Conservation (phyloP, 805 yeast genomes). For the Priceomyces medius region DNA sequence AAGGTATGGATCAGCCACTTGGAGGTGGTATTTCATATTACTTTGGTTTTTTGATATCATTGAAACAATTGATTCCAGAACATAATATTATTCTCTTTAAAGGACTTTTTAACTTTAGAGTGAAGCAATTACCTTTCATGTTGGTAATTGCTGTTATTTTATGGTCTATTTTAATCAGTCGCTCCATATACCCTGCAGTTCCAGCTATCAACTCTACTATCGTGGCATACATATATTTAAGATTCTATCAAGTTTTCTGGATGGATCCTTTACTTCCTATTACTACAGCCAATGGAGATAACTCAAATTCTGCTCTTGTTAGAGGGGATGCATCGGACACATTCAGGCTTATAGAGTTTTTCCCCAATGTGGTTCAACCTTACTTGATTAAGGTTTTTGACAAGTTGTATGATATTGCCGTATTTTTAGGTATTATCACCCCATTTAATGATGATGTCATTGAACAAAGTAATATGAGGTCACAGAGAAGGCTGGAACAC, state of each 20-base stretch:
- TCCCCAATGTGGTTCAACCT: conserved; percentile 64
- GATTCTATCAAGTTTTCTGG: conserved; percentile 68
- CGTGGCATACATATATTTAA: conserved; percentile 69
- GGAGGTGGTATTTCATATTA: conserved; percentile 53
- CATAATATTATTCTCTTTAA: conserved; percentile 50
- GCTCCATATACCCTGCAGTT: conserved; percentile 48
- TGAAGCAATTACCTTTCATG: conserved; percentile 62
- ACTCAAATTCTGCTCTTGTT: conserved; percentile 30
- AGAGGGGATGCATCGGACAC: conserved; percentile 90
- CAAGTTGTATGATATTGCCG: conserved; percentile 32
- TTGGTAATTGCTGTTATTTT: conserved; percentile 28
- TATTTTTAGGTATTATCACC: conserved; percentile 47
- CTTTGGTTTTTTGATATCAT: conserved; percentile 55
- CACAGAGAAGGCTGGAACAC: conserved; percentile 58
- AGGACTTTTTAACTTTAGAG: conserved; percentile 47
- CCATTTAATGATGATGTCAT: conserved; percentile 69
- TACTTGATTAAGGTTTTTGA: conserved; percentile 51
- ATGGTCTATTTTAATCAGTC: conserved; percentile 33
- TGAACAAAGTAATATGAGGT: conserved; percentile 72
- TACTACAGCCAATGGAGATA: conserved; percentile 29
- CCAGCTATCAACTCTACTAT: conserved; percentile 62
- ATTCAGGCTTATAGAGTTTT: conserved; percentile 77
- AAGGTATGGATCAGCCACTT: conserved; percentile 43
- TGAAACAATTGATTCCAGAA: conserved; percentile 59
- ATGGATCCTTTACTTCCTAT: conserved; percentile 56